Base-by-base conservation (phyloP, 2,329 filamentous ascomycete species). In the Daldinia sp. region DNA sequence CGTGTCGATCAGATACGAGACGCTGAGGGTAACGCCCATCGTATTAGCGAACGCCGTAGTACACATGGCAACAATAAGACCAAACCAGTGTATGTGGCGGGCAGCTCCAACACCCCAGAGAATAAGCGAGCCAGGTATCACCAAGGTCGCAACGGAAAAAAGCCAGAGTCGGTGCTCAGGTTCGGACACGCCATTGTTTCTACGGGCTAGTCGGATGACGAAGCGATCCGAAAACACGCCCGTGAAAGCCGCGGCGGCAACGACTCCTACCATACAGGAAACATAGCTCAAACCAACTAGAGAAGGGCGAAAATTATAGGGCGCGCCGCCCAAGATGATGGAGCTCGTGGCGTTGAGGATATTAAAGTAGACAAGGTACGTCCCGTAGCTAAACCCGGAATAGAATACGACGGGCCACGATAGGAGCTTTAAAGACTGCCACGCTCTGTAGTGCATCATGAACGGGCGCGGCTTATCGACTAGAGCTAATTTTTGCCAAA, bases 281-380 rank as follows among this genome's bases (percentile, higher is more conserved):
- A 79, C 35, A 56, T 80, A 80, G 17, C 71, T 74, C 1, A 80
- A 59, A 0, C 78, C 78, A 4, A 80, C 77, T 60, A 78, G 75
- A 1, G 76, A 77, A 0, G 78, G 71, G 3, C 67, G 66, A 49
- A 80, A 80, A 64, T 76, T 75, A 61, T 80, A 80, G 0, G 78
- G 77, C 0, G 71, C 58, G 0, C 72, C 73, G 0, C 75, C 75
- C 0, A 80, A 71, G 6, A 80, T 76, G 23, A 79, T 77, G 25
- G 74, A 82, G 17, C 73, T 77, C 1, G 75, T 83, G 61, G 77
- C 79, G 41, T 79, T 80, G n/a, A 80, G 72, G 2, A 80, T 77
- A 61, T 79, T 80, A 70, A 80, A 80, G 71, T 76, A 80, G 34
- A 79, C 74, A 2, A 81, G 73, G 25, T 79, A 78, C 0, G 77